Conservation (phyloP, 2,329 filamentous ascomycete species). For the Trichoderma endophyticum region DNA sequence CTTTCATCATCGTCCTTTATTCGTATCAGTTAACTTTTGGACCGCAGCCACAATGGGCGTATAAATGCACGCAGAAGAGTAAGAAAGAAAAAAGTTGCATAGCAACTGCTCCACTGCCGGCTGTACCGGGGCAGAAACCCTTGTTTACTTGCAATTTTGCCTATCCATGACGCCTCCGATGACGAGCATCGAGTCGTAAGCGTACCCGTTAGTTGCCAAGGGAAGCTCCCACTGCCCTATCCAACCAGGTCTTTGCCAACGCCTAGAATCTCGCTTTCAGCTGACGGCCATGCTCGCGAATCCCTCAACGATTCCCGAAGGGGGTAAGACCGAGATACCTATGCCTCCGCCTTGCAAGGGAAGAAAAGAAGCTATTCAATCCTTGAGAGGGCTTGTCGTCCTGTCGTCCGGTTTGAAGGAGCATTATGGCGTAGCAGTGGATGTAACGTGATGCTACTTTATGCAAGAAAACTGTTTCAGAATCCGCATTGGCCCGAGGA, state of each 20-base stretch:
- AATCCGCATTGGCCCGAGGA: conserved; percentile 22
- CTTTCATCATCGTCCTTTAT: background rate
- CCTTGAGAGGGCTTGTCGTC: conserved; percentile 15
- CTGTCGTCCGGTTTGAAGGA: conserved; percentile 22
- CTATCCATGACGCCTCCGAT: background rate
- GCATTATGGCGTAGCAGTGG: conserved; percentile 25
- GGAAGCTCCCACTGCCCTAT: background rate
- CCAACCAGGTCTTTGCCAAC: background rate
- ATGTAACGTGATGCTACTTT: conserved; percentile 27
- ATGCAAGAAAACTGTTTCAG: conserved; percentile 29
- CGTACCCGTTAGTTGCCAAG: background rate
- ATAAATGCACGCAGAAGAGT: background rate
- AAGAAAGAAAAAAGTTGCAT: background rate
- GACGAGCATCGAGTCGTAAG: background rate
- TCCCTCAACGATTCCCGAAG: conserved; percentile 14
- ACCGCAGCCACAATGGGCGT: background rate
- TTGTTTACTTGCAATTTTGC: conserved; percentile 1
- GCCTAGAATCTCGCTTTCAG: conserved; percentile 9
- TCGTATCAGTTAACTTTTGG: background rate
- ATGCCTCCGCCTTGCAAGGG: conserved; percentile 3
- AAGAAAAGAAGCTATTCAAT: background rate
- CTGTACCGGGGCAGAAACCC: background rate
- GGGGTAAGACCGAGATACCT: conserved; percentile 8
- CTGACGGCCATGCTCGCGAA: background rate
- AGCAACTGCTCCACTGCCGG: background rate